Conservation (phyloP, 2,329 filamentous ascomycete genomes). For the Cladosporium colombiae region DNA sequence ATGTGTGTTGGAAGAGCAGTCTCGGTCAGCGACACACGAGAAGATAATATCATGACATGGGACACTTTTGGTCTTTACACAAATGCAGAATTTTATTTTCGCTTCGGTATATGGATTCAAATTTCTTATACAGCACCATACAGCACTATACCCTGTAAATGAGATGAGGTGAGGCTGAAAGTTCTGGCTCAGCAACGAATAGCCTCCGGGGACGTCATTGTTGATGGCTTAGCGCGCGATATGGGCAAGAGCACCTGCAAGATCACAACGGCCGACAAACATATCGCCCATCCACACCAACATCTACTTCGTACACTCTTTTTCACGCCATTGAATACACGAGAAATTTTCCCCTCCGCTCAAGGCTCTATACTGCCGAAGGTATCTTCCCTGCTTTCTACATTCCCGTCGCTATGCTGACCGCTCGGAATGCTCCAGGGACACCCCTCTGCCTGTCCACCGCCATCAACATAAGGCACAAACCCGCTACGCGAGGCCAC, state of each 20-base stretch:
- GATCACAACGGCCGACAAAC: not conserved
- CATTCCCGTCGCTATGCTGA: conserved; percentile 17
- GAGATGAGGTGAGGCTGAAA: not conserved
- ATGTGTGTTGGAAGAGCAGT: not conserved
- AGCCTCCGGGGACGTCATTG: not conserved
- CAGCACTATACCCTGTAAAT: not conserved
- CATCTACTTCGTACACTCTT: conserved; percentile 15
- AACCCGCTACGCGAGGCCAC: conserved; percentile 28
- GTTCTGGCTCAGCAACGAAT: not conserved
- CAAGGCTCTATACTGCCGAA: not conserved
- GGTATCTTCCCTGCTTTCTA: conserved; percentile 2
- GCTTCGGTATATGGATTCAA: not conserved
- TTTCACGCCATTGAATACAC: not conserved
- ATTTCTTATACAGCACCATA: not conserved
- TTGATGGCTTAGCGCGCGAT: conserved; percentile 2
- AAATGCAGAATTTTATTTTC: not conserved
- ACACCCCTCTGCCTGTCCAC: conserved; percentile 6
- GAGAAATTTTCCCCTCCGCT: not conserved
- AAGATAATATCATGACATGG: not conserved
- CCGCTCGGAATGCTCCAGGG: conserved; percentile 19
- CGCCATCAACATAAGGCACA: not conserved
- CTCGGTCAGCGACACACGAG: not conserved
- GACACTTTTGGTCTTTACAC: not conserved
- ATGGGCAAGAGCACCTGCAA: not conserved
- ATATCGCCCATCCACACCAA: conserved; percentile 1